Evolutionary conservation across 2,329 filamentous ascomycete genomes (phyloP).

Genomic region (Colletotrichum theobromicola): DNA sequence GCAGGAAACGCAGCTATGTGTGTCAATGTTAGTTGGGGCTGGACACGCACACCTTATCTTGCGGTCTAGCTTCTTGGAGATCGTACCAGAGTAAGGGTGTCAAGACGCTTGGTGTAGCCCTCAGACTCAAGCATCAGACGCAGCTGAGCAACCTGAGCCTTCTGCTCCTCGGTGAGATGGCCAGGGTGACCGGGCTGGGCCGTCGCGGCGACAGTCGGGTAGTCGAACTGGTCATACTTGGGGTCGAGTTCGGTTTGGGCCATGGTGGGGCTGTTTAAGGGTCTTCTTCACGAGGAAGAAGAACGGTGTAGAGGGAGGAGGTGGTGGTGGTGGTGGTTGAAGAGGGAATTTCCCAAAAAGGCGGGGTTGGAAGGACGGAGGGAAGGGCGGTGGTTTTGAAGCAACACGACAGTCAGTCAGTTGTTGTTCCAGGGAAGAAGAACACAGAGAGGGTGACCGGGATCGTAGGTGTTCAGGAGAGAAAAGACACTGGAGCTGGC

Average conservation of each 20-base stretch:
- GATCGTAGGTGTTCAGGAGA: constrained; percentile 12
- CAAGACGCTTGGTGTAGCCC: constrained; percentile 83
- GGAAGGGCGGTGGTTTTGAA: not conserved
- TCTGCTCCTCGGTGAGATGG: constrained; percentile 83
- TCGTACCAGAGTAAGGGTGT: constrained; percentile 87
- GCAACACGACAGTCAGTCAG: not conserved
- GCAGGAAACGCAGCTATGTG: constrained; percentile 80
- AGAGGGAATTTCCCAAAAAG: constrained; percentile 8
- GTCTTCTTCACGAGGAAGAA: constrained; percentile 8
- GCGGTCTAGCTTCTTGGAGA: constrained; percentile 9
- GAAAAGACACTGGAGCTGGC: not conserved
- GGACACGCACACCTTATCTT: not conserved
- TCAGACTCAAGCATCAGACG: constrained; percentile 82
- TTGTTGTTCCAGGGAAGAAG: constrained; percentile 2
- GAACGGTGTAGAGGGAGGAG: constrained; percentile 4
- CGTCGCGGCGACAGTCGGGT: constrained; percentile 77
- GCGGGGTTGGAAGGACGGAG: not conserved
- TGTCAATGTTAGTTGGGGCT: constrained; percentile 19
- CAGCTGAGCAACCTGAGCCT: constrained; percentile 88
- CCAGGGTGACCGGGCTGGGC: constrained; percentile 82
- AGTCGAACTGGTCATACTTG: constrained; percentile 98
- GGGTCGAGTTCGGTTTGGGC: constrained; percentile 64
- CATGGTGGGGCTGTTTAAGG: constrained; percentile 18
- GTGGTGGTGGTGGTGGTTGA: not conserved
- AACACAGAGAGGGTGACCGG: not conserved